A percentile compares a stretch with the other conserved stretches of the same genome.
Conservation (phyloP, 345 rosid species). For the Anastatica hierochuntica region DNA sequence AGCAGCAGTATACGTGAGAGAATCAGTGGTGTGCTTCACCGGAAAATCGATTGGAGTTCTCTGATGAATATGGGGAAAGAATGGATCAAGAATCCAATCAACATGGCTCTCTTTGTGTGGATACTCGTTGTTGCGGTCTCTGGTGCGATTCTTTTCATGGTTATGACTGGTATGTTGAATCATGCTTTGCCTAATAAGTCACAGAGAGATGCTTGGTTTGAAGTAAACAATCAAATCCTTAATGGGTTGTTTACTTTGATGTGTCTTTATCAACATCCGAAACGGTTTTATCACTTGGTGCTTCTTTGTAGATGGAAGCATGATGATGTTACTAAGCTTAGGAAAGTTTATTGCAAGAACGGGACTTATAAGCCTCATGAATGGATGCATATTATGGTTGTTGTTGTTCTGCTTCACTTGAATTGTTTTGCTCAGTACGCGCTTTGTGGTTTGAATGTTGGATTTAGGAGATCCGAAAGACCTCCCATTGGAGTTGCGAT, state of each 20-base stretch:
- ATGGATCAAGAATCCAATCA: conserved; percentile 74
- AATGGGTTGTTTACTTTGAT: conserved; percentile 85
- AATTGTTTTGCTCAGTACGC: conserved; percentile 97
- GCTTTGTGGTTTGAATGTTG: conserved; percentile 78
- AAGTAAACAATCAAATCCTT: conserved; percentile 88
- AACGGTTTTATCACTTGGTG: conserved; percentile 70
- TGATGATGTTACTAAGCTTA: conserved; percentile 50
- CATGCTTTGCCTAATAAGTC: conserved; percentile 53
- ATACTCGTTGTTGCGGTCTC: conserved; percentile 65
- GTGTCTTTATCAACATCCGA: conserved; percentile 91
- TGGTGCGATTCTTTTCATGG: conserved; percentile 86
- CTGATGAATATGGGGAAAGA: conserved; percentile 47
- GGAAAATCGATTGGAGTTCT: conserved; percentile 58
- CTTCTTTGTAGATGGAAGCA: conserved; percentile 74
- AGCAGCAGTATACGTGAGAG: conserved; percentile 49
- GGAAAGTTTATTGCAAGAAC: conserved; percentile 76
- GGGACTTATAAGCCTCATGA: conserved; percentile 86
- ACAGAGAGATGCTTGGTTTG: conserved; percentile 75
- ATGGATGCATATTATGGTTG: conserved; percentile 85
- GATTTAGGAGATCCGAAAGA: conserved; percentile 69
- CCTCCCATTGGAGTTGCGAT: conserved; percentile 82
- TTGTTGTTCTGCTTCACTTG: conserved; percentile 62
- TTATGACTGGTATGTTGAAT: conserved; percentile 95
- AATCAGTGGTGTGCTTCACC: conserved; percentile 40
- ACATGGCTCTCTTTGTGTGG: conserved; percentile 79